Conservation (phyloP, 192 early-diverging fungal species). For the Gaertneriomyces sp. region DNA sequence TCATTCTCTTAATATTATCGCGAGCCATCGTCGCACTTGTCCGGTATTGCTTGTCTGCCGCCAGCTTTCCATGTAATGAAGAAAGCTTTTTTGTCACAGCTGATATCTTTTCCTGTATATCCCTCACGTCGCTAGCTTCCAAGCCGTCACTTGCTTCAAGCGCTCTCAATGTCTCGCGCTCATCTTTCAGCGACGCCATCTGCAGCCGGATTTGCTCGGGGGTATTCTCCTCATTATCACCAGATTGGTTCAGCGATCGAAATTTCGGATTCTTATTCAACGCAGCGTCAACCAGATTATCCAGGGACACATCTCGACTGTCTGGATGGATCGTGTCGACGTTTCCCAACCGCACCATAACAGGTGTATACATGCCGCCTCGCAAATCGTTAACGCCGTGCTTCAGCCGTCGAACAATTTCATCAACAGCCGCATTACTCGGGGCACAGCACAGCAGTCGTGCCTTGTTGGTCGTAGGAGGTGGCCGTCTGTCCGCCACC, state of each 20-base stretch:
- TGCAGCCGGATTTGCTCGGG: conserved; percentile 17
- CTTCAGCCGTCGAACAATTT: conserved; percentile 85
- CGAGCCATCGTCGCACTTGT: conserved; percentile 25
- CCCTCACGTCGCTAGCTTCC: conserved; percentile 10
- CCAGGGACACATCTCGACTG: conserved; percentile 61
- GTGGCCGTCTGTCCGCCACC: conserved; percentile 1
- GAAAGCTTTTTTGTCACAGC: conserved; percentile 25
- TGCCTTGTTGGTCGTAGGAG: conserved; percentile 39
- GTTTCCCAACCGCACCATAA: conserved; percentile 81
- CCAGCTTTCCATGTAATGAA: conserved; percentile 36
- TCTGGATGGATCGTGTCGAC: conserved; percentile 67
- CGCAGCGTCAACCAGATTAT: conserved; percentile 7
- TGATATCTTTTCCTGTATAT: conserved; percentile 16
- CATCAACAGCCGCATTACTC: conserved; percentile 93
- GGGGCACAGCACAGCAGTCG: conserved; percentile 88
- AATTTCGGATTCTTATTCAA: conserved; percentile 13
- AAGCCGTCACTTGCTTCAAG: conserved; percentile 22
- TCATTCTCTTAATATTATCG: conserved; percentile 49
- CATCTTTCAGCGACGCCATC: conserved; percentile 32
- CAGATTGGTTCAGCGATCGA: conserved; percentile 37
- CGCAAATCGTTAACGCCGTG: conserved; percentile 61
- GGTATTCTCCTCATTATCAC: conserved; percentile 31
- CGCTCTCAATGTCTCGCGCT: conserved; percentile 31
- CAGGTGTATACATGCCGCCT: conserved; percentile 59
- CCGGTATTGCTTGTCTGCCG: conserved; percentile 1